phyloP scores from a whole-genome alignment of 305 asterid genomes.

The Withania somnifera region DNA sequence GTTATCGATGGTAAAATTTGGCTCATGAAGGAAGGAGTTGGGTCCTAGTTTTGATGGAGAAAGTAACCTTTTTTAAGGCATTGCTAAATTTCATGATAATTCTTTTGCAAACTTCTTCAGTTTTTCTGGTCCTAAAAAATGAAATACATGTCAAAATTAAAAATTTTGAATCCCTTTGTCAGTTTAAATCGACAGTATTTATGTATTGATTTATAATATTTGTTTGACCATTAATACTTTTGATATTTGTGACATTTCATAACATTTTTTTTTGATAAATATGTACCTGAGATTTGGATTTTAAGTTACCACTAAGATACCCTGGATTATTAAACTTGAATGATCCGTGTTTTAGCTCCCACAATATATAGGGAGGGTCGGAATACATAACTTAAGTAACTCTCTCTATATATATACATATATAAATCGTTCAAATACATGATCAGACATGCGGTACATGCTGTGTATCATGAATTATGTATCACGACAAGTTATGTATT shows the following conservation, averaged over 20 bases:
- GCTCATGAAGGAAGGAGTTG: neutral
- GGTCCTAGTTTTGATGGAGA: conserved; percentile 23
- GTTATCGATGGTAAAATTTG: conserved; percentile 15
- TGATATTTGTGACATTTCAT: too few relatives aligned
- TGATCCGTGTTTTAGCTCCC: conserved; percentile 69
- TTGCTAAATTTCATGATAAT: conserved; percentile 40
- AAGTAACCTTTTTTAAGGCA: conserved; percentile 27
- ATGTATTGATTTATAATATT: too few relatives aligned
- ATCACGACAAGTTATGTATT: too few relatives aligned
- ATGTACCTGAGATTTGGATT: conserved; percentile 15
- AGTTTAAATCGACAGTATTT: neutral
- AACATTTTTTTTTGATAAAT: neutral
- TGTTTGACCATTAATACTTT: too few relatives aligned
- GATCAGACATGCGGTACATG: too few relatives aligned
- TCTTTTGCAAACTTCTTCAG: conserved; percentile 24
- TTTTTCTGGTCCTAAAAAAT: neutral
- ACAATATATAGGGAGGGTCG: too few relatives aligned
- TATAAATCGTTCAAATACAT: too few relatives aligned
- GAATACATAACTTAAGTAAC: too few relatives aligned
- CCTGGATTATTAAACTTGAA: conserved; percentile 56
- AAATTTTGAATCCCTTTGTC: neutral
- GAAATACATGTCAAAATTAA: neutral
- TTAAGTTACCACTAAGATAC: conserved; percentile 30
- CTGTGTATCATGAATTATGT: too few relatives aligned
- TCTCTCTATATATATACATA: too few relatives aligned